phyloP scores from a whole-genome alignment of 257 asterid species.

The Pogostemon cablin region DNA sequence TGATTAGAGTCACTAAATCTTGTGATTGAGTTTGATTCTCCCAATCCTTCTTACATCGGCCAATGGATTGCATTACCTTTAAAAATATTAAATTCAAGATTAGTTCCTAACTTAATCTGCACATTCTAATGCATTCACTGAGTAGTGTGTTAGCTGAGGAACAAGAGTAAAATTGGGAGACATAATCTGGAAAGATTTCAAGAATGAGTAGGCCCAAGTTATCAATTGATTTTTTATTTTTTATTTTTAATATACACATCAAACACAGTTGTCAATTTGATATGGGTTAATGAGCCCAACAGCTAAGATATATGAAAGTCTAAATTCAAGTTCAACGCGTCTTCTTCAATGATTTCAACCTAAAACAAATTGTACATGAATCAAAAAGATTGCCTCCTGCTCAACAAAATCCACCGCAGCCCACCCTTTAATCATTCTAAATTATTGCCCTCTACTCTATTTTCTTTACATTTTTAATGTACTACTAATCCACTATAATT shows the following conservation, averaged over 20 bases:
- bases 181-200: background rate
- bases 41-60: background rate
- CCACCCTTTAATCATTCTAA: no score
- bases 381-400: no score
- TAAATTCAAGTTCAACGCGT: slow-evolving; percentile 1
- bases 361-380: no score
- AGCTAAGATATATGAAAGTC: no score
- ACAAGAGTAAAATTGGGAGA: background rate
- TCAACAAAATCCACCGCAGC: no score
- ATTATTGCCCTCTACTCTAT: no score
- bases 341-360: background rate
- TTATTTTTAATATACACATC: background rate
- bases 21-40: background rate
- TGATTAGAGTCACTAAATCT: background rate
- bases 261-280: background rate
- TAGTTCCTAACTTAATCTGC: background rate
- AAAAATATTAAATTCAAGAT: background rate
- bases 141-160: background rate
- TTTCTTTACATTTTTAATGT: no score
- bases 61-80: background rate
- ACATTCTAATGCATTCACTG: background rate
- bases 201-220: background rate
- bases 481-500: no score
- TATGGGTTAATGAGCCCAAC: slow-evolving; percentile 15
- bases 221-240: background rate